phyloP scores from a whole-genome alignment of 177 flowering plant species.

The Vitis hybrid region DNA sequence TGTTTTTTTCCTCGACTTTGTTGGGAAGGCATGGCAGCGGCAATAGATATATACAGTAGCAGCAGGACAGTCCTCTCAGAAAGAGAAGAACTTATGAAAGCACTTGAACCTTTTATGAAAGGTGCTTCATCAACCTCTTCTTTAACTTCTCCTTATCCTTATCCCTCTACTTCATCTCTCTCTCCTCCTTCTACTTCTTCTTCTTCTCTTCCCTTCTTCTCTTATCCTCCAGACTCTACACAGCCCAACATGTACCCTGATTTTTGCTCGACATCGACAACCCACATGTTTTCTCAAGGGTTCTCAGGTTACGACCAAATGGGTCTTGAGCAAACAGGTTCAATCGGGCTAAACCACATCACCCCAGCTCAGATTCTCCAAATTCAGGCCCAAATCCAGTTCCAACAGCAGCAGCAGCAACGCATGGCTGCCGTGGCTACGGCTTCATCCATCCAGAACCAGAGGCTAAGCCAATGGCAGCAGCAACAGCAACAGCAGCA shows the following conservation, averaged over 20 bases:
- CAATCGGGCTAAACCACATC: slow-evolving; percentile 56
- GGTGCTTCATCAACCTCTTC: slow-evolving; percentile 29
- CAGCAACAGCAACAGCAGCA: slow-evolving; percentile 7
- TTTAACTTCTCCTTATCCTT: neutral
- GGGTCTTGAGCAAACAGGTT: slow-evolving; percentile 31
- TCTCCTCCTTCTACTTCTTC: slow-evolving; percentile 15
- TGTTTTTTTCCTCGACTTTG: neutral
- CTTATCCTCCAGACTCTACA: slow-evolving; percentile 16
- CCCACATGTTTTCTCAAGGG: slow-evolving; percentile 44
- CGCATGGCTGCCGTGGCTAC: slow-evolving; percentile 7
- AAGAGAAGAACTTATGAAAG: slow-evolving; percentile 38
- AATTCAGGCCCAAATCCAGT: slow-evolving; percentile 50
- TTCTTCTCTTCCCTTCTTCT: slow-evolving; percentile 12
- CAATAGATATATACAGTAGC: slow-evolving; percentile 24
- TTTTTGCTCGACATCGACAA: slow-evolving; percentile 19
- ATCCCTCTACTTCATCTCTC: slow-evolving; percentile 3
- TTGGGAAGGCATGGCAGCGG: slow-evolving; percentile 47
- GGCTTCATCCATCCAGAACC: slow-evolving; percentile 8
- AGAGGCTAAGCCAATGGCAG: slow-evolving; percentile 20
- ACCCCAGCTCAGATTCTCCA: slow-evolving; percentile 60
- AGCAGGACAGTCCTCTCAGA: slow-evolving; percentile 18
- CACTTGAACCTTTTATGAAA: slow-evolving; percentile 48
- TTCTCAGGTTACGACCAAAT: slow-evolving; percentile 19
- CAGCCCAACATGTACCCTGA: slow-evolving; percentile 19
- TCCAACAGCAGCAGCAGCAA: slow-evolving; percentile 38